A percentile compares a stretch with the other conserved stretches of the same genome.
These are phyloP conservation scores for Pichia heedii DNA, from an alignment of 805 yeast genomes.

Conservation along the genomic window DNA sequence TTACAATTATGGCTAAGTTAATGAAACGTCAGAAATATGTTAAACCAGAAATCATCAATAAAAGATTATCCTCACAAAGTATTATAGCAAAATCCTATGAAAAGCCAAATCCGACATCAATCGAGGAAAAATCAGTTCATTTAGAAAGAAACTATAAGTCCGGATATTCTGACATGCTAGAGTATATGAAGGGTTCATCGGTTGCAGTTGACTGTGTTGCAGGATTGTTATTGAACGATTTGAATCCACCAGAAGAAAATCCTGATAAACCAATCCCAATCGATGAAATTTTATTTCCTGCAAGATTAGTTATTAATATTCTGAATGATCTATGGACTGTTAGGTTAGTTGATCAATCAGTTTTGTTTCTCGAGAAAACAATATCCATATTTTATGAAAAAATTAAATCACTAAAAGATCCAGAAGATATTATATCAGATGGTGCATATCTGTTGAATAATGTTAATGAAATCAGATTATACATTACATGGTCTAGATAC, in stretches of 20 bases:
- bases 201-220: slow-evolving; percentile 71
- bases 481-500: slow-evolving; percentile 3
- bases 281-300: slow-evolving; percentile 90
- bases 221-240: slow-evolving; percentile 70
- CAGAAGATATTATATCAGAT: slow-evolving; percentile 2
- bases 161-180: slow-evolving; percentile 46
- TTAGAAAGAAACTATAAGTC: slow-evolving; percentile 4
- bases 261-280: slow-evolving; percentile 63
- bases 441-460: slow-evolving; percentile 13
- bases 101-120: neutral
- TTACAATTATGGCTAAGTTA: neutral
- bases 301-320: slow-evolving; percentile 82
- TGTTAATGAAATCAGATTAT: slow-evolving; percentile 7
- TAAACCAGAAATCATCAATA: neutral
- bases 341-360: slow-evolving; percentile 86
- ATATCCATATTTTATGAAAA: slow-evolving; percentile 23
- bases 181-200: slow-evolving; percentile 57
- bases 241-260: slow-evolving; percentile 77
- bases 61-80: neutral
- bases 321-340: slow-evolving; percentile 96
- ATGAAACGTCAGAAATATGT: slow-evolving; percentile 4
- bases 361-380: slow-evolving; percentile 79
- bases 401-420: neutral
- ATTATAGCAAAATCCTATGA: neutral
- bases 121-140: neutral